phyloP scores from a whole-genome alignment of 2,329 filamentous ascomycete genomes.

The Cladophialophora immunda region DNA sequence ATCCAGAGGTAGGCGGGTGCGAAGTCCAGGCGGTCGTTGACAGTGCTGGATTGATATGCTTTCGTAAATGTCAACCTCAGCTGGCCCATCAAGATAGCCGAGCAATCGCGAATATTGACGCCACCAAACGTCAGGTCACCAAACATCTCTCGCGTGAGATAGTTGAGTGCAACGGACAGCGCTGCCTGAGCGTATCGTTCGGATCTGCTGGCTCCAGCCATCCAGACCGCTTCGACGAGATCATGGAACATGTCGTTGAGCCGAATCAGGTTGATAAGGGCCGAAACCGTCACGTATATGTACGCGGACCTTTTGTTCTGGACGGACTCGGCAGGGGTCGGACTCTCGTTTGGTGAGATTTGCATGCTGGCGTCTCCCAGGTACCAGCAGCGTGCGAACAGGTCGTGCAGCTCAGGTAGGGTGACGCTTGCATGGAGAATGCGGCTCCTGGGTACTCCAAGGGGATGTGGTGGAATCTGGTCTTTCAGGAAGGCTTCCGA shows the following conservation, averaged over 20 bases:
- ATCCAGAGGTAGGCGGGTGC: constrained; percentile 10
- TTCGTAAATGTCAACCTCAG: not conserved
- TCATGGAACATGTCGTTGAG: constrained; percentile 19
- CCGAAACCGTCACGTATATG: not conserved
- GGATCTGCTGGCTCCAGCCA: not conserved
- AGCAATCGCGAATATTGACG: not conserved
- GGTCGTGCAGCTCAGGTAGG: not conserved
- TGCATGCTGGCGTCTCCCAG: not conserved
- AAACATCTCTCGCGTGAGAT: constrained; percentile 13
- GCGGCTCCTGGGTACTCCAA: not conserved
- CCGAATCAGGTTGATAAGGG: constrained; percentile 2
- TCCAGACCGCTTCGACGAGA: constrained; percentile 14
- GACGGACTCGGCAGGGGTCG: not conserved
- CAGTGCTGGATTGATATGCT: not conserved
- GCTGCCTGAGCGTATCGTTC: constrained; percentile 12
- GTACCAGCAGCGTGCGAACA: not conserved
- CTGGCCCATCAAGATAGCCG: not conserved
- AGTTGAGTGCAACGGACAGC: constrained; percentile 6
- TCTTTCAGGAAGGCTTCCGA: not conserved
- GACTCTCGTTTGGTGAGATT: not conserved
- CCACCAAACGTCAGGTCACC: constrained; percentile 3
- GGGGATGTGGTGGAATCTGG: not conserved
- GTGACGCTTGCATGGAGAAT: not conserved
- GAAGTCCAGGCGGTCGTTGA: not conserved
- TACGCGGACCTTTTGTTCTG: not conserved